Percentiles rank a stretch among this genome's conserved stretches.
phyloP scores from a whole-genome alignment of 768 basidiomycete species.

The Amanita polypyramis region DNA sequence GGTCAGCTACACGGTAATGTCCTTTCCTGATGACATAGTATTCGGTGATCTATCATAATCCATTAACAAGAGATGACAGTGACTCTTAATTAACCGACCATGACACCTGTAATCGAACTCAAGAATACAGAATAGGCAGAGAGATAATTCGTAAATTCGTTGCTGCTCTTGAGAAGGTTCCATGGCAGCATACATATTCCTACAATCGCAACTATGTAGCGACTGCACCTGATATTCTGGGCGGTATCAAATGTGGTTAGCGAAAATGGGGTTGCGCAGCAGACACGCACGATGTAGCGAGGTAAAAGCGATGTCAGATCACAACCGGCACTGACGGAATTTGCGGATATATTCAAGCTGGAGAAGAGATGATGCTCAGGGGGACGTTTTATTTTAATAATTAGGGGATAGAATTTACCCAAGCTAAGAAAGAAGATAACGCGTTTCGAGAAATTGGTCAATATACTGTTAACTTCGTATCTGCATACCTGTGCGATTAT shows the following conservation, averaged over 20 bases:
- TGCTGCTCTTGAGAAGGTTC: conserved; percentile 66
- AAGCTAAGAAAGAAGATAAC: conserved; percentile 1
- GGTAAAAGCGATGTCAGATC: conserved; percentile 73
- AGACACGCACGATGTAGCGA: conserved; percentile 50
- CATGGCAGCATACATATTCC: conserved; percentile 70
- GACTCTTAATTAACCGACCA: conserved; percentile 31
- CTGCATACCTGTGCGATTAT: conserved; percentile 57
- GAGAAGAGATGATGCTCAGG: conserved; percentile 1
- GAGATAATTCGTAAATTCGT: conserved; percentile 70
- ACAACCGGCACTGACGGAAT: conserved; percentile 75
- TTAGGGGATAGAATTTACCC: conserved; percentile 1
- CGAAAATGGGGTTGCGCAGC: neutral
- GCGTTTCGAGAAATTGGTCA: neutral
- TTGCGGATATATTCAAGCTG: conserved; percentile 77
- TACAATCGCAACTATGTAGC: conserved; percentile 72
- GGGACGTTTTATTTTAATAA: neutral
- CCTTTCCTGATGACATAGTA: conserved; percentile 67
- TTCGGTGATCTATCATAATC: conserved; percentile 47
- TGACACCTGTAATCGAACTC: conserved; percentile 72
- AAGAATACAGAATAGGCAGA: conserved; percentile 77
- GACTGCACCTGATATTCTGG: conserved; percentile 79
- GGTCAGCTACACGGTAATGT: conserved; percentile 58
- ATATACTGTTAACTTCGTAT: neutral
- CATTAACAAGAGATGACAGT: neutral
- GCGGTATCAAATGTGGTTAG: neutral